phyloP scores from a whole-genome alignment of 768 basidiomycete species.

The Hericium alpestre region DNA sequence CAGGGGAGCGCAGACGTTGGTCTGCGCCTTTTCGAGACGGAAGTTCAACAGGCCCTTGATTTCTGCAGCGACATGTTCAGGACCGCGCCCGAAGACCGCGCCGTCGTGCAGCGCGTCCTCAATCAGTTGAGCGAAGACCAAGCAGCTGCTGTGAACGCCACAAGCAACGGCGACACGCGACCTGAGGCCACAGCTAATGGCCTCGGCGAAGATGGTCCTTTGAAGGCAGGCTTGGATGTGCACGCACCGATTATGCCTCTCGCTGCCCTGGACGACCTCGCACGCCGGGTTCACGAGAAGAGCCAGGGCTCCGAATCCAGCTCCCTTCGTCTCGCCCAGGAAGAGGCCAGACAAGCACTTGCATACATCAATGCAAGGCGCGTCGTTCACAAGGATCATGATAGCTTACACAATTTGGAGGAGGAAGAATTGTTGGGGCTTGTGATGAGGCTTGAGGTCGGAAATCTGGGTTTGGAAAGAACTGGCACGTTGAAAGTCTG shows the following conservation, averaged over 20 bases:
- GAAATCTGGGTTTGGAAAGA: conserved; percentile 39
- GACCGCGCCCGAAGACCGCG: neutral
- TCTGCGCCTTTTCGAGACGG: conserved; percentile 53
- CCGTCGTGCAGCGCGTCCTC: neutral
- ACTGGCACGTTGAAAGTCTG: no score
- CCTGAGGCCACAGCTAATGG: neutral
- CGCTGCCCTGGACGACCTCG: conserved; percentile 1
- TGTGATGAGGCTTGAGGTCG: conserved; percentile 45
- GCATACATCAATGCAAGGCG: conserved; percentile 62
- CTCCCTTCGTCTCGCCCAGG: neutral
- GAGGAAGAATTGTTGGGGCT: conserved; percentile 54
- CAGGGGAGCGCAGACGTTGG: conserved; percentile 76
- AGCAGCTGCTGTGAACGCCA: neutral
- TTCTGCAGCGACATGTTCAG: conserved; percentile 68
- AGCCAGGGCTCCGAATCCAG: conserved; percentile 23
- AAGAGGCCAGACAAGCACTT: conserved; percentile 37
- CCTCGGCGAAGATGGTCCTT: neutral
- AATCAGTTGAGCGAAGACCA: neutral
- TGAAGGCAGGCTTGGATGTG: neutral
- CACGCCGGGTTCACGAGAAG: conserved; percentile 9
- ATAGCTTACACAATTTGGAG: conserved; percentile 55
- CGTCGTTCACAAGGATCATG: conserved; percentile 58
- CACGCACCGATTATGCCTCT: conserved; percentile 3
- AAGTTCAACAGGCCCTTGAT: conserved; percentile 66
- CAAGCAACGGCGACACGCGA: neutral